Evolutionary conservation across 208 protist genomes (phyloP), one percentile per base, ranked within the genome.

Genomic region (Porcisia hertigi): DNA sequence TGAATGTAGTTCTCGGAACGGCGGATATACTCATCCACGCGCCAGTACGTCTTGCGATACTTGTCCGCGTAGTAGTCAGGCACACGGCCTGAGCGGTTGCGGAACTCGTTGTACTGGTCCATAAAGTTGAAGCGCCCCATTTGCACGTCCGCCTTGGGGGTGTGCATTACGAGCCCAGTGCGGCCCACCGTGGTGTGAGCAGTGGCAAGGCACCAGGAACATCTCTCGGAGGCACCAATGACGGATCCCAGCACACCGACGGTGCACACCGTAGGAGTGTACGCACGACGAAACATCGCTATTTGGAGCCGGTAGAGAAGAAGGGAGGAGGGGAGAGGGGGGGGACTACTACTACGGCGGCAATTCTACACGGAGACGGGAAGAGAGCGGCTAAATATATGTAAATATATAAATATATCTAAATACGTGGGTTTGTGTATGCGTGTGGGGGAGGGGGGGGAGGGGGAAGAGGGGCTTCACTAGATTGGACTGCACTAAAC

Each of bases 71-170:
- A 82, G 73, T 95, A 92, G 74, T 97, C 93, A 14, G 91, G 91
- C 69, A 87, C 93, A 58, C 89, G 89, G 3, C 93, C 92, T 49
- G 85, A 92, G 71, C 89, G 89, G 78, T 94, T 88, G 69, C 90
- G 90, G 77, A 97, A 95, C 79, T 96, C 88, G 77, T 94, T 93
- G 85, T 95, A 95, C 76, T 95, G 87, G 7, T 93, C 85, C 85
- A 91, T 93, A 67, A 94, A 94, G 47, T 89, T 79, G 73, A 97
- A 95, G 57, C 87, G 89, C 54, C 88, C 89, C 59, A 96, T 67
- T 25, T 77, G 75, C 18, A 97, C 73, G 64, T 97, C 93, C 4
- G 91, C 75, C 82, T 97, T 97, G 11, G 91, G 92, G 4, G 88
- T 94, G 86, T 95, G 89, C 89, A 95, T 88, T 43, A 75, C 76